Evolutionary conservation across 2,329 filamentous ascomycete genomes (phyloP), one percentile per base, ranked within the genome.

Genomic region (Stachybotrys elegans): DNA sequence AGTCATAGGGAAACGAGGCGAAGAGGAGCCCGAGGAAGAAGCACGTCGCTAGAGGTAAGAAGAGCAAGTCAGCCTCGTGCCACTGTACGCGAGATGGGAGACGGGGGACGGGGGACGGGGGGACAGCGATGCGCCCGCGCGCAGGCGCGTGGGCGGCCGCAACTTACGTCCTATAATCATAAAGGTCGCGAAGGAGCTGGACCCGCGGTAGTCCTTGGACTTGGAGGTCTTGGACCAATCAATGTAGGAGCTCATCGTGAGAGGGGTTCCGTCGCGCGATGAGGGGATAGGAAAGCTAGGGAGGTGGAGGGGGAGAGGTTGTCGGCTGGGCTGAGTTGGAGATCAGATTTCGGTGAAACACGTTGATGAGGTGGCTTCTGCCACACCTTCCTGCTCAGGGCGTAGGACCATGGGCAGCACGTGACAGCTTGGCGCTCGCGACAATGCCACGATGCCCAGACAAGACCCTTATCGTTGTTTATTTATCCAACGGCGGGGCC

Each of bases 1-100:
- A 93, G 75, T 94, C 93, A 75, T 97, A 98, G 49, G 93, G 91
- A 69, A 97, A 94, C 51, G 84, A 83, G 57, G 90, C 90, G 79
- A 97, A 98, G 68, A 98, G 84, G 66, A 97, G 90, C 57, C 93
- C 93, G 52, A 98, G 86, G 79, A 97, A 95, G 80, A 98, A 98
- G 68, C 88, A 95, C 53, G 87, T 90, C 51, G 86, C 86, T 91
- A 57, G 29, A 42, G 16, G 37, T 29, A 42, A 40, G 40, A 19
- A 53, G 43, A 34, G 22, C 22, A 23, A 19, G 25, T 42, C 22
- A 43, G 46, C 44, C 13, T 42, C 36, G n/a, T n/a, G n/a, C n/a
- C n/a, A n/a, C n/a, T n/a, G n/a, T n/a, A n/a, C n/a, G n/a, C n/a
- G n/a, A n/a, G 22, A 22, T 22, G 48, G 38, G 16, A 17, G 29